Base-by-base conservation (phyloP, 2,329 filamentous ascomycete genomes). In the Cryphonectria nitschkei region DNA sequence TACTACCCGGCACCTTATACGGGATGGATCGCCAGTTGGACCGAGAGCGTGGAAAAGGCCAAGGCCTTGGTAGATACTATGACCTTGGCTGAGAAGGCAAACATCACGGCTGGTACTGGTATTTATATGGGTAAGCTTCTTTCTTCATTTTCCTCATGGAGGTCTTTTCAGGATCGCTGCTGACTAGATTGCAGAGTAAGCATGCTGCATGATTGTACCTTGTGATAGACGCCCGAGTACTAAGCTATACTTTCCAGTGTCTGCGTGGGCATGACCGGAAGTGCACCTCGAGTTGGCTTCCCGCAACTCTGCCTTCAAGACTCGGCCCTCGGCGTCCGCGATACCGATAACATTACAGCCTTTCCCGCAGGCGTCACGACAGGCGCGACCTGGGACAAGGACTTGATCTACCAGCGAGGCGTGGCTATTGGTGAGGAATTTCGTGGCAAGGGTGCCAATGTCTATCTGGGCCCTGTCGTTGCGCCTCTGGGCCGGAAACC, bases 1-100 rank as follows among this genome's bases (percentile, higher is more conserved):
- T 93, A 92, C 78, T 94, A 94, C 78, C 92, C 92, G 29, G 84
- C 91, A 11, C 92, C 92, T 0, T 87, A 89, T 67, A 92, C 92
- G 65, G 93, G 92, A 54, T 94, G 92, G 90, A 81, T 86, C 0
- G 81, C 86, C 7, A 87, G 87, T 70, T 95, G 93, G 93, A 82
- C 83, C 32, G 87, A 87, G 26, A 91, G 91, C 75, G 95, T 94
- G 77, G 82, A 82, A 67, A 93, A 92, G 76, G 93, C 93, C 1
- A 85, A 89, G 70, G 80, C 83, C 3, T 79, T 95, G 19, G 92
- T 95, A 22, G 87, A 88, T 68, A 87, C 89, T 64, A 93, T 95
- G 92, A 95, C 92, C 0, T 80, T 95, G 69, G 92, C 92, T 1
- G 93, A 95, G 78, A 95, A 95, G 81, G 90, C 91, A 3, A 95